These are phyloP conservation scores for Melastoma candidum DNA, from an alignment of 441 rosid species.

Conservation along the genomic window DNA sequence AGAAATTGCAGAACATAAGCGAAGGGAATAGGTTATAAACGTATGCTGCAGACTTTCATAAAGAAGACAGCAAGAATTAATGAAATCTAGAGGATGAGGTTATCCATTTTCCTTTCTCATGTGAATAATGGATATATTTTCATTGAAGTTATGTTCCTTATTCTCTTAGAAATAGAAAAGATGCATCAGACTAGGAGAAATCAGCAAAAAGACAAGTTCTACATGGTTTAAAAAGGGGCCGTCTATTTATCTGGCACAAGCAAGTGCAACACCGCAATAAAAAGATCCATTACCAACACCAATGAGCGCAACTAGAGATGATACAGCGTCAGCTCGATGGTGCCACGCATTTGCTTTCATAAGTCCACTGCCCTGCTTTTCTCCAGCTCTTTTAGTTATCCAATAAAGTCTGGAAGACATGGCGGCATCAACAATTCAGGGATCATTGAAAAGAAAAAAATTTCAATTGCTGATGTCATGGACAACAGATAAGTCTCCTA, in stretches of 20 bases:
- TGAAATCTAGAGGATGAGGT: no score
- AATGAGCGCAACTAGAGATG: conserved; percentile 81
- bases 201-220: no score
- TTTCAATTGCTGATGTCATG: background rate
- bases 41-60: no score
- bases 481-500: conserved; percentile 9
- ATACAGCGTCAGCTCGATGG: conserved; percentile 93
- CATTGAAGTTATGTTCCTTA: no score
- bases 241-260: background rate
- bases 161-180: no score
- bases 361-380: conserved; percentile 77
- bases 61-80: no score
- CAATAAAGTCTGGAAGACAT: conserved; percentile 61
- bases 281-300: conserved; percentile 63
- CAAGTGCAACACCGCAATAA: background rate
- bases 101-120: no score
- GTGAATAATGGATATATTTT: no score
- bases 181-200: no score
- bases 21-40: no score
- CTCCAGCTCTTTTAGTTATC: conserved; percentile 89
- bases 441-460: background rate
- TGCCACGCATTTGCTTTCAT: conserved; percentile 99
- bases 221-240: background rate
- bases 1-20: conserved; percentile 3
- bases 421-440: conserved; percentile 1